A percentile compares a stretch with the other conserved stretches of the same genome.
Evolutionary conservation across 1,284 basidiomycete species (phyloP).

Genomic region (Marasmius sp.): DNA sequence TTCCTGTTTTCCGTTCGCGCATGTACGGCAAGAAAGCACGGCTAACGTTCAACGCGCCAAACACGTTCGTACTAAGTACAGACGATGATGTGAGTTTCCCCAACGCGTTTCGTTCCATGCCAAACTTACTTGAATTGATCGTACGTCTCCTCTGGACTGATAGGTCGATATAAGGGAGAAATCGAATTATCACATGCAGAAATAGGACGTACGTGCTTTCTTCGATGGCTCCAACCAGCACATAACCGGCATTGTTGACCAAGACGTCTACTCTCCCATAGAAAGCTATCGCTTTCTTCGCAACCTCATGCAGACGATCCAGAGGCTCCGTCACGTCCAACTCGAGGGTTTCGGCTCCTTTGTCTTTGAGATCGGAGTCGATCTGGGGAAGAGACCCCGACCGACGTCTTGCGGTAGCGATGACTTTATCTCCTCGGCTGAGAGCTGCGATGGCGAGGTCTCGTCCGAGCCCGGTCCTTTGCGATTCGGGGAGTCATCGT

Average conservation of each 20-base stretch:
- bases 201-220: constrained; percentile 42
- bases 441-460: constrained; percentile 7
- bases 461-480: neutral
- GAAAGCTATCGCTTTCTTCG: constrained; percentile 36
- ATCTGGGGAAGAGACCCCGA: constrained; percentile 18
- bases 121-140: no score
- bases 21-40: no score
- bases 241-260: constrained; percentile 52
- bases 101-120: no score
- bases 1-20: no score
- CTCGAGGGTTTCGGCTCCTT: constrained; percentile 35
- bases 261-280: constrained; percentile 55
- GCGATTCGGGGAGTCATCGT: neutral
- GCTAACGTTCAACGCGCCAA: no score
- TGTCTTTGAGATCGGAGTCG: neutral
- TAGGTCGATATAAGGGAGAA: constrained; percentile 35
- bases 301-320: constrained; percentile 33
- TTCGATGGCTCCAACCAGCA: constrained; percentile 16
- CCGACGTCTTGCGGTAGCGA: constrained; percentile 10
- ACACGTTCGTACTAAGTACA: no score
- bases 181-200: constrained; percentile 33
- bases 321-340: constrained; percentile 45
- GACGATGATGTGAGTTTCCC: no score
- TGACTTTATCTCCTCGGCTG: constrained; percentile 8
- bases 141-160: no score